Base-by-base conservation (phyloP, 2,329 filamentous ascomycete genomes). In the Claviceps purpurea region DNA sequence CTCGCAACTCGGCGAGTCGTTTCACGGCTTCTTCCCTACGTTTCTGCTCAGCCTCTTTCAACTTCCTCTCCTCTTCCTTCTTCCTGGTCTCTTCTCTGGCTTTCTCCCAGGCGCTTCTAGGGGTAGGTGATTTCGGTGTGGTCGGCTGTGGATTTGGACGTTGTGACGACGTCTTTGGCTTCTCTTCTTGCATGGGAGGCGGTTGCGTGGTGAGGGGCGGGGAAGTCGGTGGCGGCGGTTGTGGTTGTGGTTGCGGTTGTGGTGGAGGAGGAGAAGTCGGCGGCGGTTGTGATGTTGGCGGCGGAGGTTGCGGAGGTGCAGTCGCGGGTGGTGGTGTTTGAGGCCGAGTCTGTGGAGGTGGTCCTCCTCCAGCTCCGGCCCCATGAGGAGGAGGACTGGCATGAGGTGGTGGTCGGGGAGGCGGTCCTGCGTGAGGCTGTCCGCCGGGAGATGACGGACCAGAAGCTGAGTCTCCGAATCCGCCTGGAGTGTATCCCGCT, bases 51-150 rank as follows among this genome's bases (percentile, higher is more conserved):
- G 78, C 79, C 56, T 82, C 79, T 56, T 73, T 76, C 2, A 70
- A 70, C 60, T 75, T 82, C 11, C 80, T 79, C 56, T 85, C 80
- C 57, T 83, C 81, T 57, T 84, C 82, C 52, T 76, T 75, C 53
- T 72, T 76, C 44, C 77, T 72, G 20, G 77, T 84, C 57, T 86
- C 82, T 60, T 87, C 83, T 51, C 82, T 73, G 3, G 82, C 83
- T 62, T 79, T 84, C 58, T 86, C 82, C 83, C 83, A 86, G 0
- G 78, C 71, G 8, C 72, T 70, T 60, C 74, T 76, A 1, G 70
- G 66, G 34, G 54, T 44, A 13, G 56, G 56, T n/a, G 53, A 30
- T n/a, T 54, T 58, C 8, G 56, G 22, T n/a, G 56, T 48, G 26
- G 50, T 54, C n/a, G 59, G 48, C 45, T 55, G 56, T 40, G 63